A percentile compares a stretch with the other conserved stretches of the same genome.
Conservation (phyloP, 2,329 filamentous ascomycete genomes). For the Penicillium sp. region DNA sequence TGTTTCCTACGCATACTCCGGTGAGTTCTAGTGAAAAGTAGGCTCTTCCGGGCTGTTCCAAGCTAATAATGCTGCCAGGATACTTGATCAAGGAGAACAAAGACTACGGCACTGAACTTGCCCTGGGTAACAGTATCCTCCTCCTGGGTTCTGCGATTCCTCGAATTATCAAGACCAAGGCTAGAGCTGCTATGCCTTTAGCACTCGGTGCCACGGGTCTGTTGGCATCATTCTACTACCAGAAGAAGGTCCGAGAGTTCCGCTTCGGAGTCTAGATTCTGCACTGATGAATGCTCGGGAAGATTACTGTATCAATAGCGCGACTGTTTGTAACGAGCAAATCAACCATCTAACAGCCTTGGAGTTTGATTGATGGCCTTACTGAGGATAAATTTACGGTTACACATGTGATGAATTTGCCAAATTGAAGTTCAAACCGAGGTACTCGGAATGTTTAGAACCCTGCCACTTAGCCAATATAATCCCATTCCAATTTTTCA, state of each 20-base stretch:
- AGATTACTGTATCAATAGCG: neutral
- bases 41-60: neutral
- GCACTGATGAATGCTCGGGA: neutral
- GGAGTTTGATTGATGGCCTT: neutral
- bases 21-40: neutral
- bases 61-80: neutral
- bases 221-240: conserved; percentile 6
- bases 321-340: neutral
- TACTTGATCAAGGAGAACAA: conserved; percentile 22
- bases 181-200: conserved; percentile 15
- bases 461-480: too few species aligned
- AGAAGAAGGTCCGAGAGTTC: conserved; percentile 7
- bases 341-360: too few species aligned
- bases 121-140: conserved; percentile 20
- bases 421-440: neutral
- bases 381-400: neutral
- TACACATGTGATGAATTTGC: neutral
- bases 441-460: too few species aligned
- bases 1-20: conserved; percentile 17
- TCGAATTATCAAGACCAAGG: conserved; percentile 15
- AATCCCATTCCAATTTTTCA: too few species aligned
- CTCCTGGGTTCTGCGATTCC: conserved; percentile 15
- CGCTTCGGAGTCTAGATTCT: conserved; percentile 2
- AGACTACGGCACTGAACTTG: conserved; percentile 23
- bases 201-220: conserved; percentile 11